Conservation (phyloP, 495 filamentous ascomycete genomes). For the Cudoniella acicularis region DNA sequence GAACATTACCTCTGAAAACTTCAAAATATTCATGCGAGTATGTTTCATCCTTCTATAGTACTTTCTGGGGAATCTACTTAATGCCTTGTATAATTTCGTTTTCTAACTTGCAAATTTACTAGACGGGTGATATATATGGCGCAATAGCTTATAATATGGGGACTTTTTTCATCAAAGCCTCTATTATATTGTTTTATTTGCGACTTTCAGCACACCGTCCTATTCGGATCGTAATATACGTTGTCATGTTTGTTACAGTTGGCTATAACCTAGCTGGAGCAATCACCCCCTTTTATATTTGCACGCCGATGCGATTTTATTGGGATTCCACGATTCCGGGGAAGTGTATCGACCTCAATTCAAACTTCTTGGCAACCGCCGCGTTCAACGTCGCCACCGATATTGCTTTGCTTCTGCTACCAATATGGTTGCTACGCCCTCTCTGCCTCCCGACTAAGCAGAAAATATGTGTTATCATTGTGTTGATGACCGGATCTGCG, state of each 20-base stretch:
- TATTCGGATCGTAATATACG: constrained; percentile 17
- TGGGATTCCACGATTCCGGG: constrained; percentile 22
- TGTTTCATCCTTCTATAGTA: not conserved
- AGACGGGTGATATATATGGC: not conserved
- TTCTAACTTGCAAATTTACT: too few relatives aligned
- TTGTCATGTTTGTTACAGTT: constrained; percentile 23
- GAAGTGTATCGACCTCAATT: constrained; percentile 14
- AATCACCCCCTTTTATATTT: constrained; percentile 21
- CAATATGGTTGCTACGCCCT: constrained; percentile 75
- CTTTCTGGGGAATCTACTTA: not conserved
- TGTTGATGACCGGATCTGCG: constrained; percentile 28
- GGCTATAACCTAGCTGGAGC: constrained; percentile 23
- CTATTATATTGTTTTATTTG: constrained; percentile 61
- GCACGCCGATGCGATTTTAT: constrained; percentile 19
- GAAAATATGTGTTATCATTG: constrained; percentile 24
- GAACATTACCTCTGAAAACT: not conserved
- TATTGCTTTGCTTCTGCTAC: constrained; percentile 1
- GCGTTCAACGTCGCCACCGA: constrained; percentile 17
- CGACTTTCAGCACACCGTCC: constrained; percentile 4
- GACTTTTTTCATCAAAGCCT: constrained; percentile 63
- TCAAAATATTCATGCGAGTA: not conserved
- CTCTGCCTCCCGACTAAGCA: constrained; percentile 77
- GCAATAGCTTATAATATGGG: constrained; percentile 18
- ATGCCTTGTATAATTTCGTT: too few relatives aligned
- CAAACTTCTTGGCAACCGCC: constrained; percentile 10